Conservation (phyloP, 768 basidiomycete genomes). For the Gyrodon lividus region DNA sequence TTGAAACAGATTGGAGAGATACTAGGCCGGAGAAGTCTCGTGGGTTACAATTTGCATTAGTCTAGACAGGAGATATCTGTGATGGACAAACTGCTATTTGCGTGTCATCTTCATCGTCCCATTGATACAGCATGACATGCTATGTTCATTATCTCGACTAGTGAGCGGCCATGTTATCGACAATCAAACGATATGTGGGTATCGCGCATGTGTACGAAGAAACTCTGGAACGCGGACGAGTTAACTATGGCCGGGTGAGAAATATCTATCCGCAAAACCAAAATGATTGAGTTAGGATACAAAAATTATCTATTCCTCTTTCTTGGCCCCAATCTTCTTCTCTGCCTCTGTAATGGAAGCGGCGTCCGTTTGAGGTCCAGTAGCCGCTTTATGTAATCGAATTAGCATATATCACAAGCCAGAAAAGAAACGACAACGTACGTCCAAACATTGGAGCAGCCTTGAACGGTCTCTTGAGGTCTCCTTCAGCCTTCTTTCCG, state of each 20-base stretch:
- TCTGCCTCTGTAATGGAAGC: conserved; percentile 88
- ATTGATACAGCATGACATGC: background rate
- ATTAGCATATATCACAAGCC: background rate
- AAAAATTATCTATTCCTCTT: conserved; percentile 57
- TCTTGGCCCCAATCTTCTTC: conserved; percentile 77
- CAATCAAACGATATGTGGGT: background rate
- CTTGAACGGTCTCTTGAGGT: conserved; percentile 90
- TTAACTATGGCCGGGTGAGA: too few relatives aligned
- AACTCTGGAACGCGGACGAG: too few relatives aligned
- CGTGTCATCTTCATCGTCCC: background rate
- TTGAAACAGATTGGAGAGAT: conserved; percentile 77
- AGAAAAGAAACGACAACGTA: conserved; percentile 29
- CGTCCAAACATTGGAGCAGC: conserved; percentile 70
- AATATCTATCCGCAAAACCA: conserved; percentile 22
- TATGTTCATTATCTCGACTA: background rate
- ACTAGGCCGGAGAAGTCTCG: conserved; percentile 71
- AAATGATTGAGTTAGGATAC: conserved; percentile 5
- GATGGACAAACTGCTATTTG: background rate
- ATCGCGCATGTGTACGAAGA: background rate
- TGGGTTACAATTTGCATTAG: conserved; percentile 74
- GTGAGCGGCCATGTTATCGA: background rate
- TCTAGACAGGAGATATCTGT: conserved; percentile 1
- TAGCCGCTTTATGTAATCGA: conserved; percentile 35
- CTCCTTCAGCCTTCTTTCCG: conserved; percentile 77
- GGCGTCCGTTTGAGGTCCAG: conserved; percentile 82